Percentiles rank a stretch among this genome's conserved stretches.
phyloP scores from a whole-genome alignment of 768 basidiomycete genomes.

The Tulasnella sp. region DNA sequence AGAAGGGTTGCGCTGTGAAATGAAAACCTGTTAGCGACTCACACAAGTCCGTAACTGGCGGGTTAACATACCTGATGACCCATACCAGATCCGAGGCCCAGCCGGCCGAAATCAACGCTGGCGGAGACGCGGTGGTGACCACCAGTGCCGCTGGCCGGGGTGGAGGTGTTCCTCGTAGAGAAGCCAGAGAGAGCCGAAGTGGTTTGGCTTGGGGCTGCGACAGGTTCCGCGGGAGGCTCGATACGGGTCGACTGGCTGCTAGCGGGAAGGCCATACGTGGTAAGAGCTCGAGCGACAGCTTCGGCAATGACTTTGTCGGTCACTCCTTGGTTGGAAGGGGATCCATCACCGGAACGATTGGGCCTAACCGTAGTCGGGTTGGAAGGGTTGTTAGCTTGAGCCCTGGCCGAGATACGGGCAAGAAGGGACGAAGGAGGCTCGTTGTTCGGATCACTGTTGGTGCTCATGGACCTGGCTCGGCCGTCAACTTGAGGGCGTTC shows the following conservation, averaged over 20 bases:
- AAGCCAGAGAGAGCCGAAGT: conserved; percentile 9
- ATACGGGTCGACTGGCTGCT: neutral
- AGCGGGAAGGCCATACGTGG: conserved; percentile 22
- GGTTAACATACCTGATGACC: conserved; percentile 28
- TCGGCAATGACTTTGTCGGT: conserved; percentile 21
- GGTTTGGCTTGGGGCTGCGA: neutral
- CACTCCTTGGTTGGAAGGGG: conserved; percentile 18
- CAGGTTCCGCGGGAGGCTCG: neutral
- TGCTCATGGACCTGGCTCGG: conserved; percentile 55
- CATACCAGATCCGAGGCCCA: conserved; percentile 25
- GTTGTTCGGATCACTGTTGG: conserved; percentile 78
- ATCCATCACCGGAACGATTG: conserved; percentile 26
- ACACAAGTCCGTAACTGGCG: no score
- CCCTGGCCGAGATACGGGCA: conserved; percentile 71
- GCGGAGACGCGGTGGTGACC: conserved; percentile 33
- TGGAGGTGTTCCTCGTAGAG: conserved; percentile 17
- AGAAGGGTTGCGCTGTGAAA: conserved; percentile 31
- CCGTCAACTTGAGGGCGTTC: conserved; percentile 40
- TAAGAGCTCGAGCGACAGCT: conserved; percentile 27
- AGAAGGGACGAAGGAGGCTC: conserved; percentile 68
- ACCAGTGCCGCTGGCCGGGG: conserved; percentile 7
- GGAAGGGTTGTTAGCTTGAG: conserved; percentile 31
- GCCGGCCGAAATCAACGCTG: conserved; percentile 30
- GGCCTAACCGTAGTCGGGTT: neutral
- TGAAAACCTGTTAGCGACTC: neutral